Conservation (phyloP, 2,329 filamentous ascomycete species). For the Talaromyces sp. region DNA sequence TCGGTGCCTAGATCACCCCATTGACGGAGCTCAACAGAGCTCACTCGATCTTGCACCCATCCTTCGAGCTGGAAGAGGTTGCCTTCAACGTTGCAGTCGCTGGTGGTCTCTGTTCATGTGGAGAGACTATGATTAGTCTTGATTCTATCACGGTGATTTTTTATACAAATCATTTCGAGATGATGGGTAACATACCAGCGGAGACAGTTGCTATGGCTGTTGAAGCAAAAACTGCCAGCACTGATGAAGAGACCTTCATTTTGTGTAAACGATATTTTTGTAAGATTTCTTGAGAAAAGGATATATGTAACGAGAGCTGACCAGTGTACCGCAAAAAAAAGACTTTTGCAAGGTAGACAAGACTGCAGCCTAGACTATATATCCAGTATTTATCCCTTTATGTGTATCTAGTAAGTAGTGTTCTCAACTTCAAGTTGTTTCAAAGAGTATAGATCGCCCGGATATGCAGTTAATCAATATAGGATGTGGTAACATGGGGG, state of each 20-base stretch:
- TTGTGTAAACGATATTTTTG: not conserved
- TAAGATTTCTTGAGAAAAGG: not conserved
- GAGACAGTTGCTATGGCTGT: not conserved
- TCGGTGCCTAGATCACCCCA: not conserved
- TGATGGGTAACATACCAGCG: not conserved
- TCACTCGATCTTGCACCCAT: not conserved
- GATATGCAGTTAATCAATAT: not conserved
- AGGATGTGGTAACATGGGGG: not conserved
- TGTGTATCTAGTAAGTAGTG: too few relatives aligned
- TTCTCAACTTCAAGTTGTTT: too few relatives aligned
- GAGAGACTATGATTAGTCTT: not conserved
- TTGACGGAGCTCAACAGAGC: not conserved
- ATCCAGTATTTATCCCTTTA: too few relatives aligned
- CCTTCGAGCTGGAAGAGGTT: not conserved
- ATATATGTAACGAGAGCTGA: not conserved
- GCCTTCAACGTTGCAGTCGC: not conserved
- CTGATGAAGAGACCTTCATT: not conserved
- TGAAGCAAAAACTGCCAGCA: not conserved
- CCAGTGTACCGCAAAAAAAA: not conserved
- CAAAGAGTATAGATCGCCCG: too few relatives aligned
- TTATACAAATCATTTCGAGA: not conserved
- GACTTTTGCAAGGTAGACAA: not conserved
- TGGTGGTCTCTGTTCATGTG: not conserved
- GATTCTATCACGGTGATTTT: not conserved
- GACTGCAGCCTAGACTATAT: not conserved